Conservation (phyloP, 2,329 filamentous ascomycete genomes). For the Colletotrichum trifolii region DNA sequence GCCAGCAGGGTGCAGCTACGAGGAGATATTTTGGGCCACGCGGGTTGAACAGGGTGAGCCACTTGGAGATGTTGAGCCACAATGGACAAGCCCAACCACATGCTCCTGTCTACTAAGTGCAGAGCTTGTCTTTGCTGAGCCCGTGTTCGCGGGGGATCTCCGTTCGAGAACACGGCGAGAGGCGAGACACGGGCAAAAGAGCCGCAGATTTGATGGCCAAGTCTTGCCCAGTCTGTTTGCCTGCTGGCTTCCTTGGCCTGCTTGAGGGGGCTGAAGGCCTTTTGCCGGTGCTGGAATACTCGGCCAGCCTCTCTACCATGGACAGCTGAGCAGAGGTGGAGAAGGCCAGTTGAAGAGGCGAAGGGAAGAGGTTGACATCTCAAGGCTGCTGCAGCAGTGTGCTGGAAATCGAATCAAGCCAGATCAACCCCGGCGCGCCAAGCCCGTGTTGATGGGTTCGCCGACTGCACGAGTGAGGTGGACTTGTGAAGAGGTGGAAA, state of each 20-base stretch:
- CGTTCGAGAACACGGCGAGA: constrained; percentile 7
- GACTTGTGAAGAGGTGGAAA: constrained; percentile 7
- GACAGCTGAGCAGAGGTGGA: neutral
- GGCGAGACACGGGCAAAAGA: constrained; percentile 19
- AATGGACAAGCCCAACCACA: neutral
- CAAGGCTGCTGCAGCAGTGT: constrained; percentile 28
- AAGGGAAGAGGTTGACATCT: constrained; percentile 14
- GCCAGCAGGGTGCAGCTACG: constrained; percentile 10
- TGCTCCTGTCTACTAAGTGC: neutral
- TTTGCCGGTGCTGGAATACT: neutral
- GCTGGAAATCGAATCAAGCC: constrained; percentile 29
- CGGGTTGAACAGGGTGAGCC: constrained; percentile 2
- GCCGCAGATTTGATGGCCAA: constrained; percentile 19
- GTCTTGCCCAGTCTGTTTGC: constrained; percentile 10
- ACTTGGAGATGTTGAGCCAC: too few species aligned
- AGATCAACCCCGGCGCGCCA: constrained; percentile 32
- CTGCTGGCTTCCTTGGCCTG: neutral
- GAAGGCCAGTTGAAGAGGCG: neutral
- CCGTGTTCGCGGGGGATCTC: constrained; percentile 31
- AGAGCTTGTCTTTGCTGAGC: constrained; percentile 2
- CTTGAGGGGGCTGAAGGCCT: neutral
- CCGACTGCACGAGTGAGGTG: constrained; percentile 20
- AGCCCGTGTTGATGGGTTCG: constrained; percentile 34
- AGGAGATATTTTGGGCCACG: constrained; percentile 26
- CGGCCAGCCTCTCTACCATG: neutral